These are phyloP conservation scores for Neofusicoccum sp. DNA, from an alignment of 2,329 filamentous ascomycete species.

Conservation along the genomic window DNA sequence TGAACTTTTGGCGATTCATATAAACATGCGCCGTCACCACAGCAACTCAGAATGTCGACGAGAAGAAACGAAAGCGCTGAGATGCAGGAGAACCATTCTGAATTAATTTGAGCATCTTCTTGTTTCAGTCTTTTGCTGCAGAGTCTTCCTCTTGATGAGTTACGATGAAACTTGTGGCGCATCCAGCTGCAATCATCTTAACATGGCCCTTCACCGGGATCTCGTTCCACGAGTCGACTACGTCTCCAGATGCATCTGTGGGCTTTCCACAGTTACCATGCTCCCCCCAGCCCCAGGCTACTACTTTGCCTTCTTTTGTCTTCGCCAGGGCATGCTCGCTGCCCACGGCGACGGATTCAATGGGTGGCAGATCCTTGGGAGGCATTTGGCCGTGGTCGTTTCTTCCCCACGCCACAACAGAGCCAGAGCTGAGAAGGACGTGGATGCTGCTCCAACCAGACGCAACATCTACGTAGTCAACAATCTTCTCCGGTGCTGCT, in stretches of 20 bases:
- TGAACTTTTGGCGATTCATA: too few species aligned
- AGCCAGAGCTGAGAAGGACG: conserved; percentile 61
- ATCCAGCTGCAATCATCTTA: conserved; percentile 72
- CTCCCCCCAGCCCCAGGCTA: conserved; percentile 96
- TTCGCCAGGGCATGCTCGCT: conserved; percentile 87
- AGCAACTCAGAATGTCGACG: too few species aligned
- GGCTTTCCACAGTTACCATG: conserved; percentile 89
- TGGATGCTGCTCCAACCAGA: conserved; percentile 84
- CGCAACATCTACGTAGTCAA: conserved; percentile 64
- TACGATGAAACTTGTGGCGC: conserved; percentile 81
- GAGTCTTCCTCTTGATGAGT: neutral
- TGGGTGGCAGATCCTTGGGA: conserved; percentile 57
- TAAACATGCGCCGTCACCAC: too few species aligned
- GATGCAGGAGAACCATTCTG: too few species aligned
- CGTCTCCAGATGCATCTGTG: conserved; percentile 58
- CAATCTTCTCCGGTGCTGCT: conserved; percentile 52
- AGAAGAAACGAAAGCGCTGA: too few species aligned
- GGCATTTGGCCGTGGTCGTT: conserved; percentile 81
- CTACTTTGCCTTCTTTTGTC: conserved; percentile 62
- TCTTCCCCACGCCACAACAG: conserved; percentile 72
- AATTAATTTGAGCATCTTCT: neutral
- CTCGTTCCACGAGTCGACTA: conserved; percentile 67
- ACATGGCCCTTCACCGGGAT: conserved; percentile 59
- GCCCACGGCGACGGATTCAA: conserved; percentile 70
- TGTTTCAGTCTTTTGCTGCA: neutral